These are phyloP conservation scores for Pseudonitzschia multistriata DNA, from an alignment of 108 stramenopile genomes.

Conservation along the genomic window DNA sequence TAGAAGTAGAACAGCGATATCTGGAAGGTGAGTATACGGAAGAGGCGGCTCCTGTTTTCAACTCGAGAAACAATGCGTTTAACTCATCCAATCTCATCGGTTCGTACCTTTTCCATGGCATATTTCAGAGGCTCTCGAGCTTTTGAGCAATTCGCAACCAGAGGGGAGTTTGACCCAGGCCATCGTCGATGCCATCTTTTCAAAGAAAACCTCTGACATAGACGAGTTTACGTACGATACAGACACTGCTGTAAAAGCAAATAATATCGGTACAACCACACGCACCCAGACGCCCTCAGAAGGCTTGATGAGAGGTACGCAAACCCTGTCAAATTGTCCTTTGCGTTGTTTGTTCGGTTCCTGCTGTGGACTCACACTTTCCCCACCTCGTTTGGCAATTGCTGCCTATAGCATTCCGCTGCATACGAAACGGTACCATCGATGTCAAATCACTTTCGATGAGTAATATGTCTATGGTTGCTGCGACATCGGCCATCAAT, in stretches of 20 bases:
- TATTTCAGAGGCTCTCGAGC: slow-evolving; percentile 61
- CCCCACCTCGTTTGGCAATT: neutral
- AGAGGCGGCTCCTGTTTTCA: neutral
- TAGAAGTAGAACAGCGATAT: slow-evolving; percentile 73
- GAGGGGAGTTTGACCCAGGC: slow-evolving; percentile 50
- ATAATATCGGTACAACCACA: slow-evolving; percentile 27
- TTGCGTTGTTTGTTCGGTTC: neutral
- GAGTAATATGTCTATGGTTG: slow-evolving; percentile 63
- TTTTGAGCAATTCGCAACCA: slow-evolving; percentile 63
- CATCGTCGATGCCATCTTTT: slow-evolving; percentile 65
- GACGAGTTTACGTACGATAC: slow-evolving; percentile 72
- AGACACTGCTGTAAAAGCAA: slow-evolving; percentile 66
- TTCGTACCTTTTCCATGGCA: neutral
- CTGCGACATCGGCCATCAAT: slow-evolving; percentile 61
- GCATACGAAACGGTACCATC: slow-evolving; percentile 32
- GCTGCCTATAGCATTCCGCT: slow-evolving; percentile 21
- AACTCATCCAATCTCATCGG: neutral
- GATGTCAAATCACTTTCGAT: slow-evolving; percentile 48
- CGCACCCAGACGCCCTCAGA: slow-evolving; percentile 23
- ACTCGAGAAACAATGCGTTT: neutral
- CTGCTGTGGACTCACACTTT: neutral
- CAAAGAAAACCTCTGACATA: slow-evolving; percentile 48
- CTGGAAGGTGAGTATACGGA: slow-evolving; percentile 35
- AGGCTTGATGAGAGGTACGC: slow-evolving; percentile 25
- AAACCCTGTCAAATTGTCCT: neutral